Conservation (phyloP, 2,329 filamentous ascomycete genomes). For the Penicillium digitatum region DNA sequence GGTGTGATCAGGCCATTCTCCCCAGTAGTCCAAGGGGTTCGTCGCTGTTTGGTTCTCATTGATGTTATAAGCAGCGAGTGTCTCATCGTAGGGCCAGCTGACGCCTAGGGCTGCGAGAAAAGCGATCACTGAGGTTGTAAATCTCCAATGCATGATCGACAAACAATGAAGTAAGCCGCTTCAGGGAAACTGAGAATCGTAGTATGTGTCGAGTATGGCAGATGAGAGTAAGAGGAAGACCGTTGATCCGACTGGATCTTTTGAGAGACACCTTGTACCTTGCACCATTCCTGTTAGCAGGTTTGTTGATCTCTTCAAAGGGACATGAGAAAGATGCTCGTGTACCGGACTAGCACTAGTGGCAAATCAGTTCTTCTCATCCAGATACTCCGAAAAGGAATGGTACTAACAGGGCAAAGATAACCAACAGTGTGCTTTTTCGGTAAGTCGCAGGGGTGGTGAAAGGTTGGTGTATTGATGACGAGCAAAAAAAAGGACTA, state of each 20-base stretch:
- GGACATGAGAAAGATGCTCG: background rate
- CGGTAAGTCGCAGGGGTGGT: background rate
- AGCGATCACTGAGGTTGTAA: constrained; percentile 25
- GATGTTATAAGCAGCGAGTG: constrained; percentile 55
- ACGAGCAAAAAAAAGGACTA: background rate
- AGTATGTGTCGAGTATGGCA: constrained; percentile 20
- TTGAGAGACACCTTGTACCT: background rate
- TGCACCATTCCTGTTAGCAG: background rate
- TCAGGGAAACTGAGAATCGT: constrained; percentile 12
- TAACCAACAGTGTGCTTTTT: background rate
- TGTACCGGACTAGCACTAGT: background rate
- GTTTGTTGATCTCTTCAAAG: background rate
- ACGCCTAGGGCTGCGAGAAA: constrained; percentile 25
- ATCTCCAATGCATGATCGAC: constrained; percentile 33
- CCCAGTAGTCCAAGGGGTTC: constrained; percentile 56
- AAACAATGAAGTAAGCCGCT: constrained; percentile 5
- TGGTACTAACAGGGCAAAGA: background rate
- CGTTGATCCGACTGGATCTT: background rate
- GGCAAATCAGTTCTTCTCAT: background rate
- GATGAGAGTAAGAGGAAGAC: no score
- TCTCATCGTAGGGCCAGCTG: constrained; percentile 49
- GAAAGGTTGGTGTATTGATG: background rate
- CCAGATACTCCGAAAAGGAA: background rate
- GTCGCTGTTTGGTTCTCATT: constrained; percentile 57
- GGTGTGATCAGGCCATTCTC: constrained; percentile 51